These are phyloP conservation scores for Plasmodium sp. DNA, from an alignment of 169 alveolate genomes.

Conservation along the genomic window DNA sequence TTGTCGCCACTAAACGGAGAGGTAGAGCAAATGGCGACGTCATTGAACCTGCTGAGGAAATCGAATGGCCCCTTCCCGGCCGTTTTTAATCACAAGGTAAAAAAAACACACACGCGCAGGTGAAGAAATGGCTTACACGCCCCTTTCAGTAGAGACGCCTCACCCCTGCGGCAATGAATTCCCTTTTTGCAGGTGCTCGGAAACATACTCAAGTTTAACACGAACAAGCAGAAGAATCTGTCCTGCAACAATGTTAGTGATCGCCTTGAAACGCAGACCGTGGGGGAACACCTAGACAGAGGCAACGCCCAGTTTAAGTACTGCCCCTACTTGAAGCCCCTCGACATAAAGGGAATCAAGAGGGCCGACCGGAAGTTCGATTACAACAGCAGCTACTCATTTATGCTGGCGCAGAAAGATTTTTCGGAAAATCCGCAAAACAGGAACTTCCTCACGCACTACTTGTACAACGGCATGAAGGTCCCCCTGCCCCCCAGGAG, in stretches of 20 bases:
- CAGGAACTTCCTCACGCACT: constrained; percentile 2
- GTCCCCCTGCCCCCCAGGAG: constrained; percentile 81
- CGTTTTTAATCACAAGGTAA: constrained; percentile 36
- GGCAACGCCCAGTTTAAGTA: constrained; percentile 52
- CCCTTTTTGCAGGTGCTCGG: constrained; percentile 33
- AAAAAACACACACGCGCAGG: not conserved
- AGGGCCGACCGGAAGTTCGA: constrained; percentile 85
- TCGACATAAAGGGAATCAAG: constrained; percentile 84
- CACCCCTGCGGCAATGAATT: not conserved
- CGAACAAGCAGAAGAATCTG: constrained; percentile 8
- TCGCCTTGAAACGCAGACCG: not conserved
- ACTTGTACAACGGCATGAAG: constrained; percentile 81
- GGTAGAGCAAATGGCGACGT: constrained; percentile 18
- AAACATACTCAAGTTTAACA: constrained; percentile 27
- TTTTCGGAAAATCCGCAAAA: constrained; percentile 65
- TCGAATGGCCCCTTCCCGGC: constrained; percentile 1
- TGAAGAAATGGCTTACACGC: not conserved
- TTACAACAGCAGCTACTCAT: constrained; percentile 51
- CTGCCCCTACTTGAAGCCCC: constrained; percentile 76
- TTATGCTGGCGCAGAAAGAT: constrained; percentile 61
- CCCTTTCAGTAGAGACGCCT: not conserved
- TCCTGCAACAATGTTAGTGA: not conserved
- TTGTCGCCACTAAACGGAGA: not conserved
- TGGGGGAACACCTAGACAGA: constrained; percentile 10
- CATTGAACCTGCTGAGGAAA: constrained; percentile 11